These are phyloP conservation scores for Thermothelomyces thermophilus DNA, from an alignment of 2,329 filamentous ascomycete species.

Conservation along the genomic window DNA sequence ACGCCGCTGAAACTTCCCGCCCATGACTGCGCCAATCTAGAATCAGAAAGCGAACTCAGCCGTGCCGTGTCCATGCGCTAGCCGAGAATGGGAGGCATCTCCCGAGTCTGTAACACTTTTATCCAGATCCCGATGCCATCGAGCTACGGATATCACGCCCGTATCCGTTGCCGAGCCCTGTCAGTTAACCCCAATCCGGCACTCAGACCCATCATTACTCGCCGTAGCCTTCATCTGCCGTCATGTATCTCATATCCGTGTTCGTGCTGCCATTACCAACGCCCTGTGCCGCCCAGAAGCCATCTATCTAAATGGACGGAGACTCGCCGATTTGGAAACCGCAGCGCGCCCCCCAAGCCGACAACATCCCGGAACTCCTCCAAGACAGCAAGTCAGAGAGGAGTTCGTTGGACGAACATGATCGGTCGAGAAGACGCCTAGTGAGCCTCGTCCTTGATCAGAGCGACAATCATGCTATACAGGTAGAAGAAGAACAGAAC, in stretches of 20 bases:
- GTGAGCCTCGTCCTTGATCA: constrained; percentile 90
- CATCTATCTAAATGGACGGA: constrained; percentile 14
- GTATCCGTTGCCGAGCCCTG: background rate
- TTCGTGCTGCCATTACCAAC: constrained; percentile 10
- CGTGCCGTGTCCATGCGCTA: background rate
- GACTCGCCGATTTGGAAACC: background rate
- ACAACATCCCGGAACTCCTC: background rate
- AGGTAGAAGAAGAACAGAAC: constrained; percentile 99
- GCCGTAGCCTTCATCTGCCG: constrained; percentile 5
- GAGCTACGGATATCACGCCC: background rate
- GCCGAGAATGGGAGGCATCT: background rate
- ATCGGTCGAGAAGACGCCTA: constrained; percentile 40
- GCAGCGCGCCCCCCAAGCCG: background rate
- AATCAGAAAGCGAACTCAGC: constrained; percentile 3
- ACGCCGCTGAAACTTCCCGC: constrained; percentile 7
- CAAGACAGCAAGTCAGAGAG: background rate
- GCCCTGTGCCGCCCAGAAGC: constrained; percentile 6
- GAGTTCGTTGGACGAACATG: background rate
- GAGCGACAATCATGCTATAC: constrained; percentile 95
- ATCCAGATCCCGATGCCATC: background rate
- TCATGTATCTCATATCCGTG: constrained; percentile 11
- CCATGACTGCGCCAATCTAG: constrained; percentile 10
- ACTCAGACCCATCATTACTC: constrained; percentile 7
- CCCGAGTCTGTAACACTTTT: background rate
- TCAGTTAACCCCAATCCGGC: background rate